These are phyloP conservation scores for Lachancea lanzarotensis DNA, from an alignment of 805 yeast species.

Conservation along the genomic window DNA sequence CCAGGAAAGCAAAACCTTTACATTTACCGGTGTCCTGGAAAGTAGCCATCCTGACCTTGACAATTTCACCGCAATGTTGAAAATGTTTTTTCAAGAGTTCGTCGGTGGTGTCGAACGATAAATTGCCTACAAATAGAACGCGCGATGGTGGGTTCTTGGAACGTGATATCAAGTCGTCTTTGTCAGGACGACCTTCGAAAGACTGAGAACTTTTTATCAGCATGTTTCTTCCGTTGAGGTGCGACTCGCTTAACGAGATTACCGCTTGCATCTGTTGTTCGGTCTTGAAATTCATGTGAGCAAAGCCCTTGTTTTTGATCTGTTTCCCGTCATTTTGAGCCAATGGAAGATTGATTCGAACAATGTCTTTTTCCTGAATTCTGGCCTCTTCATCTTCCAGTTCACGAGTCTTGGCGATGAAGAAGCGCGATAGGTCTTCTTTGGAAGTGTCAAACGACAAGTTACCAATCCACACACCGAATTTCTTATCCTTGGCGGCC, in stretches of 20 bases:
- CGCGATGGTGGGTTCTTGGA: slow-evolving; percentile 84
- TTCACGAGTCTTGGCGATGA: slow-evolving; percentile 51
- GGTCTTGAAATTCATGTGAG: slow-evolving; percentile 74
- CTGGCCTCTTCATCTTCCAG: slow-evolving; percentile 27
- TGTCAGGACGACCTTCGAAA: slow-evolving; percentile 81
- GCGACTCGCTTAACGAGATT: slow-evolving; percentile 60
- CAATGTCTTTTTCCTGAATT: slow-evolving; percentile 53
- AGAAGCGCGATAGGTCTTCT: slow-evolving; percentile 62
- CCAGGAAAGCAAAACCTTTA: slow-evolving; percentile 92
- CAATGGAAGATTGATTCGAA: slow-evolving; percentile 76
- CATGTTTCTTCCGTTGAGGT: slow-evolving; percentile 77
- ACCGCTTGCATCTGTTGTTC: slow-evolving; percentile 55
- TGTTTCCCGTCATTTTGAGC: slow-evolving; percentile 51
- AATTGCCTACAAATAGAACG: slow-evolving; percentile 85
- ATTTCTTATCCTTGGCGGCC: slow-evolving; percentile 39
- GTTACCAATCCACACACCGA: slow-evolving; percentile 94
- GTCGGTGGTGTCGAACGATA: slow-evolving; percentile 85
- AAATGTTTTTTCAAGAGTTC: slow-evolving; percentile 74
- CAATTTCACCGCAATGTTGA: slow-evolving; percentile 85
- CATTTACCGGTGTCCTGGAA: slow-evolving; percentile 94
- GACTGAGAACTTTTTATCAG: slow-evolving; percentile 76
- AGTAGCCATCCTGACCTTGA: slow-evolving; percentile 90
- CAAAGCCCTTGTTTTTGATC: slow-evolving; percentile 66
- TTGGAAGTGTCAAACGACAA: slow-evolving; percentile 75
- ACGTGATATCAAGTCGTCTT: slow-evolving; percentile 39